Percentiles rank a stretch among this genome's conserved stretches.
Conservation (phyloP, 31 red algal genomes). For the Odonthalia washingtoniensis region DNA sequence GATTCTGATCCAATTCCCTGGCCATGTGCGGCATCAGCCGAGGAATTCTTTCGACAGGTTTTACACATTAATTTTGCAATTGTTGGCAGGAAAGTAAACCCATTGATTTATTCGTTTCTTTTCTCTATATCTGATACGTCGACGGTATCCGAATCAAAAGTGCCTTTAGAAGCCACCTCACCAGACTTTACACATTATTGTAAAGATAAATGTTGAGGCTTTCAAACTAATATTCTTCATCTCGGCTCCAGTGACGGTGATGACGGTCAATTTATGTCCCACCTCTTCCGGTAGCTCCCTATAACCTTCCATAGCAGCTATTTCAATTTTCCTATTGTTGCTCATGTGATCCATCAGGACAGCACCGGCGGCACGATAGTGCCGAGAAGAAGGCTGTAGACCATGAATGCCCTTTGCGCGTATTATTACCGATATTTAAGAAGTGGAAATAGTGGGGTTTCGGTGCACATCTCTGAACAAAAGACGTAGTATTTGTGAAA, state of each 20-base stretch:
- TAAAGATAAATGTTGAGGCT: not conserved
- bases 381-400: no score
- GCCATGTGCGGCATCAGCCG: slow-evolving; percentile 42
- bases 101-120: not conserved
- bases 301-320: not conserved
- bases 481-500: no score
- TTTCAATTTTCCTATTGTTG: not conserved
- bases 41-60: not conserved
- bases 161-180: not conserved
- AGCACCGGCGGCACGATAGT: no score
- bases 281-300: not conserved
- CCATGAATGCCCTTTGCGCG: no score
- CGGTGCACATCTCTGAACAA: no score
- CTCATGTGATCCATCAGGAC: not conserved
- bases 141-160: slow-evolving; percentile 7
- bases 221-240: not conserved
- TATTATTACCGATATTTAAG: no score
- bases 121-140: slow-evolving; percentile 19
- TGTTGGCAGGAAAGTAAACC: slow-evolving; percentile 22
- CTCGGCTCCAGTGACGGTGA: not conserved
- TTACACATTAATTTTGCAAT: not conserved
- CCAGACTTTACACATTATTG: not conserved
- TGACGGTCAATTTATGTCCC: not conserved
- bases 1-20: slow-evolving; percentile 28
- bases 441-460: no score